A percentile compares a stretch with the other conserved stretches of the same genome.
Evolutionary conservation across 495 filamentous ascomycete species (phyloP).

Genomic region (Penicillium coprophilum): DNA sequence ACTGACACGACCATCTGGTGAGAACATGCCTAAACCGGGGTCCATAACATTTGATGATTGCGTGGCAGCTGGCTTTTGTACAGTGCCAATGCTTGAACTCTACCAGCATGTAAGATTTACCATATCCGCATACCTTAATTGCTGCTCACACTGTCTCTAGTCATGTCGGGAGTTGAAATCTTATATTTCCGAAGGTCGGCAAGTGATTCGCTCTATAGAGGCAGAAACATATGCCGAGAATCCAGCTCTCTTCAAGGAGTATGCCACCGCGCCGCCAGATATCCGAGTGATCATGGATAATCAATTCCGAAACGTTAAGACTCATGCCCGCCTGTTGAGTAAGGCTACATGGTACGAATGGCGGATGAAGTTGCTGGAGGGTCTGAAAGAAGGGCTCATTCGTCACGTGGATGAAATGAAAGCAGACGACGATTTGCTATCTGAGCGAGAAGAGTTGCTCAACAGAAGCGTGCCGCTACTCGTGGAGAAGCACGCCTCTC

Average conservation of each 20-base stretch:
- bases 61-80: slow-evolving; percentile 87
- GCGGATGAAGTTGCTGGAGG: slow-evolving; percentile 87
- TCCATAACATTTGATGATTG: slow-evolving; percentile 64
- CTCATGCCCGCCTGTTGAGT: slow-evolving; percentile 80
- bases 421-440: slow-evolving; percentile 66
- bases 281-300: slow-evolving; percentile 86
- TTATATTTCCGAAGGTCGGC: slow-evolving; percentile 87
- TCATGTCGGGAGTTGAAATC: slow-evolving; percentile 92
- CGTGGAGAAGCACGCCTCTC: slow-evolving; percentile 53
- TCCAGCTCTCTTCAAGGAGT: slow-evolving; percentile 87
- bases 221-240: slow-evolving; percentile 82
- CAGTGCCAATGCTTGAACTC: slow-evolving; percentile 86
- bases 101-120: slow-evolving; percentile 78
- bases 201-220: slow-evolving; percentile 86
- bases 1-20: slow-evolving; percentile 32
- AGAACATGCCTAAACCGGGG: slow-evolving; percentile 45
- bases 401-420: slow-evolving; percentile 74
- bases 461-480: slow-evolving; percentile 64
- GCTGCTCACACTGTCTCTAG: slow-evolving; percentile 46
- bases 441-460: slow-evolving; percentile 65
- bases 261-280: slow-evolving; percentile 81
- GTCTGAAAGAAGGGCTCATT: slow-evolving; percentile 73
- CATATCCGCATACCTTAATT: background rate
- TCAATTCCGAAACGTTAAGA: slow-evolving; percentile 95
- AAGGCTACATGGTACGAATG: slow-evolving; percentile 98